Evolutionary conservation across 306 rosid genomes (phyloP).

Genomic region (Prunus mira): DNA sequence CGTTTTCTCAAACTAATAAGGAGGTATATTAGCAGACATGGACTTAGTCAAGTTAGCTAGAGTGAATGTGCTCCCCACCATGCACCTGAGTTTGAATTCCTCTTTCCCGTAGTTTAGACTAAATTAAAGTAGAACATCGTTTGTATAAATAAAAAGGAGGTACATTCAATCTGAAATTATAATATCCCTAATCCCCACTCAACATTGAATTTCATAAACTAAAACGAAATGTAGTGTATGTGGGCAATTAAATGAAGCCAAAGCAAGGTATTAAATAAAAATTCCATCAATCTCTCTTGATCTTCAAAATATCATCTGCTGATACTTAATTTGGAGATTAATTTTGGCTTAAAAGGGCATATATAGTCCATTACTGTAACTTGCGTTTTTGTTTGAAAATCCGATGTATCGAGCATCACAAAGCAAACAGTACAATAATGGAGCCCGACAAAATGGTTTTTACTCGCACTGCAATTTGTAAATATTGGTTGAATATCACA

Average conservation of each 20-base stretch:
- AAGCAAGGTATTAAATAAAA: not conserved
- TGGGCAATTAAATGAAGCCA: not conserved
- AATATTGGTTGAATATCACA: not conserved
- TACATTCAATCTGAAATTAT: no score
- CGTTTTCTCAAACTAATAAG: no score
- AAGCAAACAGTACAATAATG: not conserved
- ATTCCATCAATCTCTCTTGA: not conserved
- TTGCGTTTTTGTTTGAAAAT: not conserved
- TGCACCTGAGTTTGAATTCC: no score
- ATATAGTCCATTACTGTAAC: not conserved
- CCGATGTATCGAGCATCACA: not conserved
- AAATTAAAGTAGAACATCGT: slow-evolving; percentile 10
- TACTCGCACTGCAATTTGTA: not conserved
- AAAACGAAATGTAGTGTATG: not conserved
- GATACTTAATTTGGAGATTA: not conserved
- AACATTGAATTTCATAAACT: not conserved
- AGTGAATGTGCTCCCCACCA: not conserved
- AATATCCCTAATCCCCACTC: not conserved
- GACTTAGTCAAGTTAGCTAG: no score
- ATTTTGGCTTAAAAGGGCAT: not conserved
- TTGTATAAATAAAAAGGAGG: slow-evolving; percentile 12
- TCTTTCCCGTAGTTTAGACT: no score
- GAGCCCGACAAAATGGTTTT: not conserved
- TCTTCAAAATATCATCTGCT: not conserved
- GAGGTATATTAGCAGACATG: no score